These are phyloP conservation scores for Blastocladiella emersonii DNA, from an alignment of 371 early-diverging fungal genomes.

Conservation along the genomic window DNA sequence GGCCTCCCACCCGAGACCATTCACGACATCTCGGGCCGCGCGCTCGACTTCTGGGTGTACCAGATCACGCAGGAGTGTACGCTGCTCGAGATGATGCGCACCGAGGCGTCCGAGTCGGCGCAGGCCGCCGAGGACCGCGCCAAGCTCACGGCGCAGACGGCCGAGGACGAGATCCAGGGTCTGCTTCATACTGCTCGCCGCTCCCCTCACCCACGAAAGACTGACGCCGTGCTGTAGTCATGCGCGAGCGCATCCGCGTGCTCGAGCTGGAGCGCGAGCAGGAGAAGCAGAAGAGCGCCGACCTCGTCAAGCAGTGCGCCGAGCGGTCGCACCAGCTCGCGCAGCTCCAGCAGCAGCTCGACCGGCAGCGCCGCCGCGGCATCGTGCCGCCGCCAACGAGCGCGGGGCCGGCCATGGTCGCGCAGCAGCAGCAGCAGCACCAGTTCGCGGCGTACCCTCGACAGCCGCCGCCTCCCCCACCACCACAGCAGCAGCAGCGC, in stretches of 20 bases:
- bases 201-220: not conserved
- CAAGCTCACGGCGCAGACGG: conserved; percentile 26
- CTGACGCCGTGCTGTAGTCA: not conserved
- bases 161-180: conserved; percentile 25
- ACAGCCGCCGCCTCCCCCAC: too few relatives aligned
- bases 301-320: conserved; percentile 35
- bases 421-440: too few relatives aligned
- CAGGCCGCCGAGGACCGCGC: conserved; percentile 31
- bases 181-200: not conserved
- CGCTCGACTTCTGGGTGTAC: conserved; percentile 60
- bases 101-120: conserved; percentile 18
- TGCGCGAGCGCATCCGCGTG: conserved; percentile 12
- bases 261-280: conserved; percentile 31
- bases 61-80: conserved; percentile 52
- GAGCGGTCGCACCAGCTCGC: conserved; percentile 54
- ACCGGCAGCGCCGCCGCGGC: not conserved
- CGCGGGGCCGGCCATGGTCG: too few relatives aligned
- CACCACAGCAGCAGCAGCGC: too few relatives aligned
- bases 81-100: conserved; percentile 18
- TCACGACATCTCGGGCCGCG: conserved; percentile 58
- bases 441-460: too few relatives aligned
- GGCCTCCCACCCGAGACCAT: conserved; percentile 57
- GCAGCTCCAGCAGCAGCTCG: conserved; percentile 33
- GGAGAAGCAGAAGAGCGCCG: conserved; percentile 34
- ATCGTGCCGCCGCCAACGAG: too few relatives aligned